Evolutionary conservation across 768 basidiomycete genomes (phyloP), one percentile per base, ranked within the genome.

Genomic region (Hericium rajendrae): DNA sequence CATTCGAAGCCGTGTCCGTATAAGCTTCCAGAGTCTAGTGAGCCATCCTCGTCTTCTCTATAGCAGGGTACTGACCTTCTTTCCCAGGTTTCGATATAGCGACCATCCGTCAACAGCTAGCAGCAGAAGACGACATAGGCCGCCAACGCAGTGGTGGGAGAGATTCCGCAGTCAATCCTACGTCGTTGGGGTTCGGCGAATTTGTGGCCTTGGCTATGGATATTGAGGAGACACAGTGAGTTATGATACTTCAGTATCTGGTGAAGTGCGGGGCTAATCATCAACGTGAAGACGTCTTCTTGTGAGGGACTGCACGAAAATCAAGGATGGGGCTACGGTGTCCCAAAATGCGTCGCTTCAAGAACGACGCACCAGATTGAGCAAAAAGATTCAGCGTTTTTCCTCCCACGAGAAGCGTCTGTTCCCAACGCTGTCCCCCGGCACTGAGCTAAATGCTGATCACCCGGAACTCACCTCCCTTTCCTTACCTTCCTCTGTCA

Each of bases 401-500:
- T 28, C 20, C 22, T 20, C 26, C 18, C 48, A 50, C 15, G 20
- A 20, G 18, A n/a, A 22, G 20, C 13, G 13, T 13, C 13, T 50
- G 22, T 50, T 50, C 10, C 48, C 48, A n/a, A 13, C 11, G 16
- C 48, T 20, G 16, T 32, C 32, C 32, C 32, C 32, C 4, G 48
- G 12, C 13, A 50, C 48, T 24, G 3, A 24, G 5, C 22, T 22
- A 50, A 22, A 28, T 5, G 22, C 6, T 22, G 22, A 50, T 15
- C n/a, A 13, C 16, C 16, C 54, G 3, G 48, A 56, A 9, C 28
- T 58, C 20, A 51, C 57, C 48, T 1, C 18, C 18, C 60, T 62
- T 26, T 28, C 11, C 20, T 40, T 60, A 2, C 60, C 55, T 16
- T 60, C 60, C 28, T 39, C 6, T 28, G 15, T 61, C 24, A n/a